Conservation (phyloP, 129 eudicot genomes). For the Oenanthe sinensis region DNA sequence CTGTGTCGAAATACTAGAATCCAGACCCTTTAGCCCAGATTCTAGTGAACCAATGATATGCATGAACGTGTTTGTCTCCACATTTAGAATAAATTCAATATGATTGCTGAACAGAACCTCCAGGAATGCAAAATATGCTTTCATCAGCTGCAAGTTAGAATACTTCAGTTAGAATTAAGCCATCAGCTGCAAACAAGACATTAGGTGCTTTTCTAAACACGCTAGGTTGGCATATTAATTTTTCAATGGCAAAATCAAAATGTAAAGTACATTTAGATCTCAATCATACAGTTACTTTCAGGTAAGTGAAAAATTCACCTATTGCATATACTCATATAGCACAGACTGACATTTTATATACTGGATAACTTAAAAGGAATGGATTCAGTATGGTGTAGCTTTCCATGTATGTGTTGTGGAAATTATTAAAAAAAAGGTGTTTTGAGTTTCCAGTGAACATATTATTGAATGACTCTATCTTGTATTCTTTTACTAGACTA, state of each 20-base stretch:
- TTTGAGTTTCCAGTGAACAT: background rate
- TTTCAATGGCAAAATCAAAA: background rate
- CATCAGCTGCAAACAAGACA: background rate
- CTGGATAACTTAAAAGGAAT: background rate
- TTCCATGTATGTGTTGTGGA: background rate
- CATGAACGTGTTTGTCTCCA: slow-evolving; percentile 74
- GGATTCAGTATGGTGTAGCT: background rate
- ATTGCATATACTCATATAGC: background rate
- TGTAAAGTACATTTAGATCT: background rate
- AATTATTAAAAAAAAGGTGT: background rate
- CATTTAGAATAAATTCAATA: slow-evolving; percentile 54
- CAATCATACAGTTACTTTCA: background rate
- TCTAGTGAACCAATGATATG: slow-evolving; percentile 89
- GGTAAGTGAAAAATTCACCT: background rate
- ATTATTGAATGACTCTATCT: background rate
- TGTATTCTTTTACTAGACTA: background rate
- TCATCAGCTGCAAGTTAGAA: slow-evolving; percentile 61
- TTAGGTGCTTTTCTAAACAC: background rate
- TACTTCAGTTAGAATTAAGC: background rate
- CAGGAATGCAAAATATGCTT: slow-evolving; percentile 87
- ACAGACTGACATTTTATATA: background rate
- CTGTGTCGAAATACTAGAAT: slow-evolving; percentile 89
- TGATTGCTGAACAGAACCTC: slow-evolving; percentile 93
- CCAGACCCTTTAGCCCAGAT: slow-evolving; percentile 90
- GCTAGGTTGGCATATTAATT: background rate